A percentile compares a stretch with the other conserved stretches of the same genome.
Conservation (phyloP, 129 eudicot genomes). For the Scalesia atractyloides region DNA sequence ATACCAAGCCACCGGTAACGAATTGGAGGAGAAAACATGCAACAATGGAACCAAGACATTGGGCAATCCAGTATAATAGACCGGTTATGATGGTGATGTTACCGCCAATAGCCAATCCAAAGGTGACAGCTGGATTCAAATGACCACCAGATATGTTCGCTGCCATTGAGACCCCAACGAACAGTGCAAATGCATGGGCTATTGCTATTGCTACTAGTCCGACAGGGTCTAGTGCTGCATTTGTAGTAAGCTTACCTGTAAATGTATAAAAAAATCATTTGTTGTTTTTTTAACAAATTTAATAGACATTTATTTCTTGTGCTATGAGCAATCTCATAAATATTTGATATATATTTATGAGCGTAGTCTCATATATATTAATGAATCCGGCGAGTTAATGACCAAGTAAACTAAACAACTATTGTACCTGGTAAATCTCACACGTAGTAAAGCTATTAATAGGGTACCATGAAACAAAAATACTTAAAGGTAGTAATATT, state of each 20-base stretch:
- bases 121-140: slow-evolving; percentile 68
- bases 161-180: slow-evolving; percentile 61
- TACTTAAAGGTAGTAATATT: too few species aligned
- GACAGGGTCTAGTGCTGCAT: slow-evolving; percentile 54
- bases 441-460: too few species aligned
- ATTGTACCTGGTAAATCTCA: too few species aligned
- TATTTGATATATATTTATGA: too few species aligned
- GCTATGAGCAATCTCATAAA: neutral
- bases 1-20: slow-evolving; percentile 58
- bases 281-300: too few species aligned
- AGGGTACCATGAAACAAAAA: too few species aligned
- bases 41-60: slow-evolving; percentile 48
- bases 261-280: neutral
- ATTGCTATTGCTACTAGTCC: slow-evolving; percentile 61
- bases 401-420: too few species aligned
- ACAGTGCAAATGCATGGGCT: slow-evolving; percentile 61
- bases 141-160: slow-evolving; percentile 77
- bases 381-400: too few species aligned
- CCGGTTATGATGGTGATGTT: slow-evolving; percentile 60
- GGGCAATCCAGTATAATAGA: slow-evolving; percentile 62
- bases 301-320: too few species aligned
- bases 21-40: slow-evolving; percentile 55
- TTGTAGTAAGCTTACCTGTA: slow-evolving; percentile 45
- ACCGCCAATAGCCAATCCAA: slow-evolving; percentile 71
- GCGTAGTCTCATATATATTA: too few species aligned